Evolutionary conservation across 169 alveolate species (phyloP), one percentile per base, ranked within the genome.

Genomic region (Plasmodium chabaudi): DNA sequence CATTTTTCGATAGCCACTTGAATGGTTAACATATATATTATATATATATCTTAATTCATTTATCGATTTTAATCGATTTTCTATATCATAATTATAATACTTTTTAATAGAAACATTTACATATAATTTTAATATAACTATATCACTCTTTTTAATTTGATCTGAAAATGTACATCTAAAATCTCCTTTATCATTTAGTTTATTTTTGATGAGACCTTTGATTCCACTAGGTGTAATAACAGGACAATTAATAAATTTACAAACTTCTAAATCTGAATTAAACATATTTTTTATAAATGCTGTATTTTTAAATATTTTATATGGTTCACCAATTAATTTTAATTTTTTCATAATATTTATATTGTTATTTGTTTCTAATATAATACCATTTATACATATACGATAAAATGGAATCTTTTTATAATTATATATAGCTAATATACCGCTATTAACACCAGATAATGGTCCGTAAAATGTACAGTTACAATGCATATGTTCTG

Each of bases 111-210:
- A 95, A 9, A 97, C 98, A 86, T 96, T 92, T 39, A 97, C 96
- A 97, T 98, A 97, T 12, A 99, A 95, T 94, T 98, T 98, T 75
- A 98, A 95, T 69, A 98, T 95, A 15, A 99, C 99, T 15, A 99
- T 86, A 95, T 99, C 99, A 59, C 99, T 97, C 94, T 97, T 94
- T 56, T 97, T 88, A 46, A 99, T 97, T 93, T 98, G 98, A 92
- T 99, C 99, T 91, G 98, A 99, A 92, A 99, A 99, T 9, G 99
- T 97, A 17, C 99, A 99, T 87, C 99, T 96, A 91, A 96, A 98
- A 15, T 96, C 94, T 0, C 99, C 99, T 19, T 95, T 97, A n/a
- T 97, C 96, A 61, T 95, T 97, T 2, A 94, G 86, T 27, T 99
- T 98, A 88, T 98, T 98, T 93, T 99, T 99, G 42, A 99, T 97